These are phyloP conservation scores for Tremella fuciformis DNA, from an alignment of 768 basidiomycete species.

Conservation along the genomic window DNA sequence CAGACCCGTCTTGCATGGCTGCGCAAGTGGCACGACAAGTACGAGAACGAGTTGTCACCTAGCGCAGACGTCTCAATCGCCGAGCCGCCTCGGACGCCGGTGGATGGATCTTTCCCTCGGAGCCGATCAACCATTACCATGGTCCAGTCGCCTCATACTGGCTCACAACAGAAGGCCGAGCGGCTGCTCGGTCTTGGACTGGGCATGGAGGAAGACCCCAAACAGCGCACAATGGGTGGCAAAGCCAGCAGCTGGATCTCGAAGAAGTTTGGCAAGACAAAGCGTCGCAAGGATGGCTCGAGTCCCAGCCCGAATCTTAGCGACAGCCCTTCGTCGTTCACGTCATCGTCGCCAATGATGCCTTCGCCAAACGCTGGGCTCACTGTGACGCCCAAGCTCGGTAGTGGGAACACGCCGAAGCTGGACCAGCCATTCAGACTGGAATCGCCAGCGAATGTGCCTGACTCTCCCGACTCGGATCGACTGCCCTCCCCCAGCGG, in stretches of 20 bases:
- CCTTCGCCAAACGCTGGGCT: not conserved
- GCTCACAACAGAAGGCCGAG: slow-evolving; percentile 41
- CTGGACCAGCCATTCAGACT: slow-evolving; percentile 5
- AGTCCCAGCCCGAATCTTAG: slow-evolving; percentile 9
- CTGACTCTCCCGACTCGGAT: slow-evolving; percentile 5
- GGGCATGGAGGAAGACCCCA: slow-evolving; percentile 25
- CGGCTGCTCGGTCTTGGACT: slow-evolving; percentile 39
- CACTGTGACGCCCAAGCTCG: slow-evolving; percentile 1
- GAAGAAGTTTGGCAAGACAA: slow-evolving; percentile 45
- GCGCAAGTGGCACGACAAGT: slow-evolving; percentile 51
- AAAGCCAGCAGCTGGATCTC: slow-evolving; percentile 46
- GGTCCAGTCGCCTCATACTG: slow-evolving; percentile 35
- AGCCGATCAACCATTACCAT: slow-evolving; percentile 51
- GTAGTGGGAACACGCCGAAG: slow-evolving; percentile 2
- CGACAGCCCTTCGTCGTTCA: not conserved
- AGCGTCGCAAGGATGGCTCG: slow-evolving; percentile 34
- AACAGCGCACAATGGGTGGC: slow-evolving; percentile 14
- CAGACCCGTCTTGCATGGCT: slow-evolving; percentile 54
- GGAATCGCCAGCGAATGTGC: not conserved
- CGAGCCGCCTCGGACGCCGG: slow-evolving; percentile 17
- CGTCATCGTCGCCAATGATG: not conserved
- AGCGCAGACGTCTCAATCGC: not conserved
- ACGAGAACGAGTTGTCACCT: slow-evolving; percentile 52
- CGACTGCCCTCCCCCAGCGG: slow-evolving; percentile 1
- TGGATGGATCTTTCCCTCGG: slow-evolving; percentile 25